Conservation (phyloP, 805 yeast species). For the Pachysolen tannophilus region DNA sequence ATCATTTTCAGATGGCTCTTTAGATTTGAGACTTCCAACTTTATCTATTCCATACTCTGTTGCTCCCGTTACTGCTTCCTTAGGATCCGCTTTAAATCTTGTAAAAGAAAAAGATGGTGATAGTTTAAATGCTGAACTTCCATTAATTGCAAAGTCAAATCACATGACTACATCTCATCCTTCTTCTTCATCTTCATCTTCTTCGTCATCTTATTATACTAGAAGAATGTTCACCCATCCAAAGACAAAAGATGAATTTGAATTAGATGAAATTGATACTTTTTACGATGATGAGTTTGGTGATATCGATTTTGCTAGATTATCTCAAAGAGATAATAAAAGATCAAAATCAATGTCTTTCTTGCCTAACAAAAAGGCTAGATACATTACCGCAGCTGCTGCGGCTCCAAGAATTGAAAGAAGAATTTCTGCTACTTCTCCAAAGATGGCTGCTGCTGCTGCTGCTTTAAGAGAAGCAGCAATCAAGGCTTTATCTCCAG, state of each 20-base stretch:
- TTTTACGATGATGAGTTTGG: conserved; percentile 28
- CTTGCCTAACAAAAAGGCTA: conserved; percentile 42
- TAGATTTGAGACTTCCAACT: conserved; percentile 17
- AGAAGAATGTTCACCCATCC: neutral
- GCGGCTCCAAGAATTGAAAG: conserved; percentile 78
- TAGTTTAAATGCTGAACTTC: too few relatives aligned
- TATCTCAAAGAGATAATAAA: conserved; percentile 31
- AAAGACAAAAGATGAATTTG: conserved; percentile 29
- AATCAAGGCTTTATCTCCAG: conserved; percentile 37
- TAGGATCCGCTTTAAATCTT: conserved; percentile 28
- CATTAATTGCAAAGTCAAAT: too few relatives aligned
- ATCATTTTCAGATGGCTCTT: conserved; percentile 2
- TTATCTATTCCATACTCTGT: conserved; percentile 60
- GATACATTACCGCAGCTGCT: conserved; percentile 64
- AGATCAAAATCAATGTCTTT: conserved; percentile 63
- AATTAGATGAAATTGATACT: conserved; percentile 18
- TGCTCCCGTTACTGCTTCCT: conserved; percentile 72
- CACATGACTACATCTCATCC: too few relatives aligned
- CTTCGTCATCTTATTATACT: neutral
- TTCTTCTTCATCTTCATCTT: neutral
- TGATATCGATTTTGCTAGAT: conserved; percentile 27
- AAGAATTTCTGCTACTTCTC: conserved; percentile 45
- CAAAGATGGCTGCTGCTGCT: conserved; percentile 65
- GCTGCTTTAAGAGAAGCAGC: conserved; percentile 70
- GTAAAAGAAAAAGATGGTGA: too few relatives aligned